These are phyloP conservation scores for Xylaria sp. DNA, from an alignment of 2,329 filamentous ascomycete genomes.

Conservation along the genomic window DNA sequence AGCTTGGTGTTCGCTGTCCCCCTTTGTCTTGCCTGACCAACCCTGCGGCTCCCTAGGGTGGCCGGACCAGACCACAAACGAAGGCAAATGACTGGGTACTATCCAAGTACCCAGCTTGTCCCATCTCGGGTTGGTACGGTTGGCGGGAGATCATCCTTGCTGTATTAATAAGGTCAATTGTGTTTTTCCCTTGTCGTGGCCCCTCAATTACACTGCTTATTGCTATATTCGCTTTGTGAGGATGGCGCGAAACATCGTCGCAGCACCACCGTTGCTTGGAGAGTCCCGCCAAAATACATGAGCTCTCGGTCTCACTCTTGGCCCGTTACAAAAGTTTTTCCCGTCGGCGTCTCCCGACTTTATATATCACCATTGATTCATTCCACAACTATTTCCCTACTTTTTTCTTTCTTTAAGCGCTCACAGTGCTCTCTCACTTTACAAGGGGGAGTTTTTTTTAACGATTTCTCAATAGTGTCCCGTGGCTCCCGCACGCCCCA, in stretches of 20 bases:
- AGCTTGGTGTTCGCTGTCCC: constrained; percentile 12
- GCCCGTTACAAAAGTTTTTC: constrained; percentile 13
- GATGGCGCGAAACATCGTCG: constrained; percentile 29
- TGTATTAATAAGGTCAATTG: constrained; percentile 29
- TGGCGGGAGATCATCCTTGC: constrained; percentile 15
- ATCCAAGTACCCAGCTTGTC: constrained; percentile 29
- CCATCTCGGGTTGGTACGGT: constrained; percentile 26
- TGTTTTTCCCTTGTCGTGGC: constrained; percentile 18
- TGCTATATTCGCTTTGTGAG: constrained; percentile 20
- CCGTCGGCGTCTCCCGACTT: background rate
- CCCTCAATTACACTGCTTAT: constrained; percentile 22
- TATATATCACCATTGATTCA: constrained; percentile 16
- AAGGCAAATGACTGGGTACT: constrained; percentile 11
- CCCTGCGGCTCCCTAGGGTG: constrained; percentile 31
- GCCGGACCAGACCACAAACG: constrained; percentile 24
- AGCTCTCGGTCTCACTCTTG: constrained; percentile 9
- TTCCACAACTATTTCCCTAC: constrained; percentile 1
- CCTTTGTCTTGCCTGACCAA: constrained; percentile 16
- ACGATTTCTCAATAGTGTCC: constrained; percentile 35
- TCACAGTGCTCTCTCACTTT: constrained; percentile 19
- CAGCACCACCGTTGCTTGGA: constrained; percentile 22
- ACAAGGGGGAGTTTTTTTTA: constrained; percentile 30
- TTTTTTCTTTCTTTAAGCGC: constrained; percentile 16
- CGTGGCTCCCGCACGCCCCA: constrained; percentile 32
- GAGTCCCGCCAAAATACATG: constrained; percentile 23